Base-by-base conservation (phyloP, 768 basidiomycete species). In the Macrolepiota albuminosa region DNA sequence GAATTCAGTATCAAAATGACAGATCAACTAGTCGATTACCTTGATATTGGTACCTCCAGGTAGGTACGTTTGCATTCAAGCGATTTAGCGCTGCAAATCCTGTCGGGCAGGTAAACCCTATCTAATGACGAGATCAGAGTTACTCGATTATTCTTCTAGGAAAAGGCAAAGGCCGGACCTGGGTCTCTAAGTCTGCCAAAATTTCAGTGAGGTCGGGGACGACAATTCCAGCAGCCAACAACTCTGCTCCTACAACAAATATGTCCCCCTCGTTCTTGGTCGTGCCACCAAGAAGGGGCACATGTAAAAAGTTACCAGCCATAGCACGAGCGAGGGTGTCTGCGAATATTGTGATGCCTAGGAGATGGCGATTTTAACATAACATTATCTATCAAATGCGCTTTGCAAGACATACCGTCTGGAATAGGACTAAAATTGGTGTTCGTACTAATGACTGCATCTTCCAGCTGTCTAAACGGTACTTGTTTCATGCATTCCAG, bases 401-500 rank as follows among this genome's bases (percentile, higher is more conserved):
- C 29, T 14, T 49, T n/a, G 16, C 16, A 8, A 3, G 11, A 56
- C 73, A 29, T 50, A 76, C 76, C 68, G 57, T 78, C 76, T 26
- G 64, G 58, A 9, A 74, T 66, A 14, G 68, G 69, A 18, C 58
- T 59, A 58, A 78, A 76, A 4, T 59, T 57, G 8, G 64, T 52
- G 49, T 67, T 69, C 1, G 70, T 70, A 31, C 59, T 70, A 26
- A 72, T 68, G 1, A 74, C 72, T 0, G 72, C 73, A 56, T 72
- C 66, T 51, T 75, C 71, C 16, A 78, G 59, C 31, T 63, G 70
- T 10, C 65, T 63, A 57, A 58, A 67, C 14, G 75, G 68, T 5
- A 73, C 69, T 13, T 64, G 61, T 59, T 75, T 68, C 76, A 76
- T 76, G 56, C 76, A 78, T 10, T 68, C 50, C 6, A 76, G 57